Conservation (phyloP, 768 basidiomycete species). For the Chalciporus sphaerocephalus region DNA sequence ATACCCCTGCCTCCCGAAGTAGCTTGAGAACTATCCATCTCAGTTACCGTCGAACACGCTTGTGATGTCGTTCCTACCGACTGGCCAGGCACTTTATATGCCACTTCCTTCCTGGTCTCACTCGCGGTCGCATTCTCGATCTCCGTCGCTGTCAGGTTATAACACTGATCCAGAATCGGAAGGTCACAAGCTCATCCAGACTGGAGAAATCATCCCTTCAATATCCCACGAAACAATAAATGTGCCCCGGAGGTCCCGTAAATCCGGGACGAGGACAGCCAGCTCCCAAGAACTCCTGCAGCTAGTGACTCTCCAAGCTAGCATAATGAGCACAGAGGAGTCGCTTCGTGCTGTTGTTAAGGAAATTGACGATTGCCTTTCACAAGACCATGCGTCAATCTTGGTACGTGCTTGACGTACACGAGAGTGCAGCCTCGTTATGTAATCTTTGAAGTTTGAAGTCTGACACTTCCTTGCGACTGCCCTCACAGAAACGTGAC, state of each 20-base stretch:
- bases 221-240: constrained; percentile 19
- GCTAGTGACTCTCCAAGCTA: constrained; percentile 53
- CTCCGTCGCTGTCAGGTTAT: constrained; percentile 64
- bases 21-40: constrained; percentile 37
- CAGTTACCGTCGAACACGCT: constrained; percentile 71
- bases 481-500: constrained; percentile 54
- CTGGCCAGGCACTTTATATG: constrained; percentile 56
- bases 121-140: constrained; percentile 31
- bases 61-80: constrained; percentile 60
- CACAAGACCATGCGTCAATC: constrained; percentile 35
- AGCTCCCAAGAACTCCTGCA: constrained; percentile 67
- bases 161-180: constrained; percentile 69
- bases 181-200: constrained; percentile 39
- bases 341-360: constrained; percentile 46
- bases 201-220: constrained; percentile 13
- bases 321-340: constrained; percentile 46
- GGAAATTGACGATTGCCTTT: constrained; percentile 46
- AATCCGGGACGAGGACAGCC: constrained; percentile 42
- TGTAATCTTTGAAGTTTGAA: constrained; percentile 25
- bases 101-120: constrained; percentile 34
- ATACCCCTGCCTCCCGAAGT: constrained; percentile 61
- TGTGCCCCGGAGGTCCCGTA: constrained; percentile 23
- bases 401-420: constrained; percentile 38
- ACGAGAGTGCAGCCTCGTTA: constrained; percentile 10
- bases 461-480: constrained; percentile 12